Evolutionary conservation across 495 filamentous ascomycete genomes (phyloP).

Genomic region (Penicillium robsamsonii): DNA sequence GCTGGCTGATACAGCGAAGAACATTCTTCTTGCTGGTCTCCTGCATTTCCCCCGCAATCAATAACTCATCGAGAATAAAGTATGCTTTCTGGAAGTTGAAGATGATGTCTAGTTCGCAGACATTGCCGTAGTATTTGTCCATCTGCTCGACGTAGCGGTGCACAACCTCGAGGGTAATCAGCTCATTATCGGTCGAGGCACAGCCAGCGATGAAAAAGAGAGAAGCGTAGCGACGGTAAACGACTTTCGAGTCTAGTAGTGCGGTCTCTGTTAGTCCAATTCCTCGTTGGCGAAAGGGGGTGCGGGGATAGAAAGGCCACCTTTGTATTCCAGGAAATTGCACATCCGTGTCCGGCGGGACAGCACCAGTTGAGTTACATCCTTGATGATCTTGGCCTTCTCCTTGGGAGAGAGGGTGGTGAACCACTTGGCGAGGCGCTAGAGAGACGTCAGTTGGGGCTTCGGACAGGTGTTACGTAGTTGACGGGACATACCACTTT

Average conservation of each 20-base stretch:
- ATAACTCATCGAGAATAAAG: constrained; percentile 95
- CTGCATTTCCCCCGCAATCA: constrained; percentile 95
- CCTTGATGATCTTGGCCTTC: constrained; percentile 99
- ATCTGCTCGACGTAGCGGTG: constrained; percentile 99
- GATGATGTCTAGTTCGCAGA: constrained; percentile 98
- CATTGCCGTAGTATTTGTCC: constrained; percentile 99
- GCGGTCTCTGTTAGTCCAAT: constrained; percentile 11
- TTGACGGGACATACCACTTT: constrained; percentile 78
- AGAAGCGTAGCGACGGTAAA: constrained; percentile 97
- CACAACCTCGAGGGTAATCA: constrained; percentile 97
- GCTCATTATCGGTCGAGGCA: constrained; percentile 90
- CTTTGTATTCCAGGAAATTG: constrained; percentile 99
- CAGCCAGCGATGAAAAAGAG: constrained; percentile 99
- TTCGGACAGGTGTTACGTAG: constrained; percentile 27
- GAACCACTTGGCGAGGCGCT: constrained; percentile 99
- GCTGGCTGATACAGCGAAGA: constrained; percentile 87
- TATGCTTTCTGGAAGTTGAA: constrained; percentile 99
- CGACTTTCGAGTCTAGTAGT: constrained; percentile 85
- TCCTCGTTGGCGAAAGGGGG: constrained; percentile 7
- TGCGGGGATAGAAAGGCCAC: constrained; percentile 39
- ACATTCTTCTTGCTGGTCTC: constrained; percentile 99
- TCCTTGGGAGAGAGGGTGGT: constrained; percentile 96
- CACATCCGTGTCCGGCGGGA: constrained; percentile 97
- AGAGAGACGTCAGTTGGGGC: constrained; percentile 29
- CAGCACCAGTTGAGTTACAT: constrained; percentile 97